phyloP scores from a whole-genome alignment of 345 rosid species.

The Dipteronia dyeriana region DNA sequence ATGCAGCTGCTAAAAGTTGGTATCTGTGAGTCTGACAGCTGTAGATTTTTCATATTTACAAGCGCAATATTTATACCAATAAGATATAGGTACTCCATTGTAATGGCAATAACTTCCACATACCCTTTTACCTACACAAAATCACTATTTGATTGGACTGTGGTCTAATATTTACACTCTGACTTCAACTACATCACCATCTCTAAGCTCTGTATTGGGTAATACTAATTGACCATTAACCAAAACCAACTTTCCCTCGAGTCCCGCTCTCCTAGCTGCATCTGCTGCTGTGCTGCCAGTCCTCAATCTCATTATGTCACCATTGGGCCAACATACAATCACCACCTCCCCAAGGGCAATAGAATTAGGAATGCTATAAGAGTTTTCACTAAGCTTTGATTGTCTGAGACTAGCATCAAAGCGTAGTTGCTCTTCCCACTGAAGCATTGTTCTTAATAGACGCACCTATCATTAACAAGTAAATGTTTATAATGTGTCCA shows the following conservation, averaged over 20 bases:
- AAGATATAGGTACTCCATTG: neutral
- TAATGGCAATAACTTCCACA: neutral
- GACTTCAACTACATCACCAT: slow-evolving; percentile 71
- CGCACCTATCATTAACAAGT: slow-evolving; percentile 41
- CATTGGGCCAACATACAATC: slow-evolving; percentile 62
- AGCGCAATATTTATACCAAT: neutral
- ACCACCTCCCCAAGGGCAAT: slow-evolving; percentile 57
- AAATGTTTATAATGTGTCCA: neutral
- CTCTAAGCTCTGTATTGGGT: slow-evolving; percentile 67
- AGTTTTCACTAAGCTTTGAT: slow-evolving; percentile 22
- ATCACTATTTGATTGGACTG: neutral
- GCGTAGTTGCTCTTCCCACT: slow-evolving; percentile 70
- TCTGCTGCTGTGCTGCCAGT: slow-evolving; percentile 79
- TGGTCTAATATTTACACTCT: slow-evolving; percentile 33
- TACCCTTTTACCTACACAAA: slow-evolving; percentile 3
- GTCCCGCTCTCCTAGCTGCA: slow-evolving; percentile 64
- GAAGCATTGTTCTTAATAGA: slow-evolving; percentile 70
- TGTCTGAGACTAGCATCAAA: slow-evolving; percentile 41
- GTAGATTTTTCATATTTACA: slow-evolving; percentile 4
- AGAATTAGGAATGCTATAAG: slow-evolving; percentile 19
- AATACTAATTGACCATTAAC: slow-evolving; percentile 61
- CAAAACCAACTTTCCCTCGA: slow-evolving; percentile 60
- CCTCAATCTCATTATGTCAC: slow-evolving; percentile 66
- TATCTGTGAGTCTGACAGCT: neutral
- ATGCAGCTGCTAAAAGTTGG: neutral